Evolutionary conservation across 2,329 filamentous ascomycete genomes (phyloP), one percentile per base, ranked within the genome.

Genomic region (Paracamarosporium sp.): DNA sequence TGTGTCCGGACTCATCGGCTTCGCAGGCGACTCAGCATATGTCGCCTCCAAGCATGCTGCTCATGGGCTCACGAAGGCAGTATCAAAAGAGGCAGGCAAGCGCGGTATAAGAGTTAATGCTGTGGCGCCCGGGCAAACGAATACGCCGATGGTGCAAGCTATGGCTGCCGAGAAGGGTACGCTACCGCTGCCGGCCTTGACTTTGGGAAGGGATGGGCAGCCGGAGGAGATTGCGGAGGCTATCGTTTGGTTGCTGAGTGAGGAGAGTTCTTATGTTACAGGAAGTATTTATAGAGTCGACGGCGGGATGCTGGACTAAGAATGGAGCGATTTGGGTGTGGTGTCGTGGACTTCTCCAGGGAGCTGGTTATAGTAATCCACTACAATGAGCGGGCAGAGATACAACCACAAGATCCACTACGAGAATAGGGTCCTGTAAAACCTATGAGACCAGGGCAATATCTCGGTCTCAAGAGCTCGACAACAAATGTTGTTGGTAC

Each of bases 141-240:
- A 51, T 30, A 60, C 57, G 36, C 57, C 57, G 2, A 63, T 63
- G 55, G 60, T 60, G 36, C 46, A 51, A 15, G 55, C 55, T 9
- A 60, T 58, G 57, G 40, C 30, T 11, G 43, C 38, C 12, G 52
- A 28, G 5, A 58, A 63, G 25, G 57, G 54, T 0, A 33, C 46
- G n/a, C 30, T 57, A 9, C 41, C 41, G 15, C n/a, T 35, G 35
- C 57, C 57, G 33, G 17, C 22, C 4, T 41, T 79, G 8, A 79
- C 81, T 0, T 65, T 84, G 48, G 70, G 71, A 22, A 75, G 83
- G 9, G 62, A 83, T 36, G 61, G 52, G n/a, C 35, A 59, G 50
- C 52, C 61, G n/a, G 61, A 61, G 45, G 61, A 63, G 46, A 48
- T 63, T 47, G 61, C 61, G 15, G 55, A 59, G 50, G 17, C 41